Evolutionary conservation across 1,284 basidiomycete species (phyloP).

Genomic region (Sanghuangporus baumii): DNA sequence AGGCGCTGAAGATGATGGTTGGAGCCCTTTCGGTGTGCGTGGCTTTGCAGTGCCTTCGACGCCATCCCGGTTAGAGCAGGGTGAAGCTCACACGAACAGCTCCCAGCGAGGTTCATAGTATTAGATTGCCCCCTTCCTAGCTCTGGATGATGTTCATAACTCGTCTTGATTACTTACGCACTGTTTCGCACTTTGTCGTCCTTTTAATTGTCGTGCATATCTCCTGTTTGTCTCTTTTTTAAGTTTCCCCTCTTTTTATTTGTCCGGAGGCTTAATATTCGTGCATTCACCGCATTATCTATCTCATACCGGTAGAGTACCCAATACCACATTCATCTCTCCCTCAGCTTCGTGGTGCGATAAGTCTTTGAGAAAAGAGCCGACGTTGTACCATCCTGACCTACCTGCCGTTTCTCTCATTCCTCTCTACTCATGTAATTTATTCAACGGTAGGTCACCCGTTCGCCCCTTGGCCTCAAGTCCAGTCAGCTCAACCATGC

Average conservation of each 20-base stretch:
- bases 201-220: neutral
- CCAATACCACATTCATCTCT: slow-evolving; percentile 1
- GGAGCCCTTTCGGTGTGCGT: slow-evolving; percentile 59
- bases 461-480: neutral
- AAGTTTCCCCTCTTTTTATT: neutral
- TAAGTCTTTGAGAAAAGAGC: neutral
- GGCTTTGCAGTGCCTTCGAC: slow-evolving; percentile 41
- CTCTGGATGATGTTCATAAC: neutral
- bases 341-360: neutral
- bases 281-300: neutral
- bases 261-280: neutral
- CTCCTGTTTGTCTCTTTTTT: neutral
- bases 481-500: too few relatives aligned
- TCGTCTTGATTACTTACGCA: neutral
- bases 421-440: neutral
- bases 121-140: neutral
- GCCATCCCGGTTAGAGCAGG: slow-evolving; percentile 19
- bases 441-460: neutral
- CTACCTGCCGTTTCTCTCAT: neutral
- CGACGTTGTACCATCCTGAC: neutral
- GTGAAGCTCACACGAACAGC: neutral
- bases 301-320: slow-evolving; percentile 3
- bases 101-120: neutral
- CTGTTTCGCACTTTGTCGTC: neutral
- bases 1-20: slow-evolving; percentile 63